phyloP scores from a whole-genome alignment of 2,329 filamentous ascomycete genomes.

The Metarhizium robertsii region DNA sequence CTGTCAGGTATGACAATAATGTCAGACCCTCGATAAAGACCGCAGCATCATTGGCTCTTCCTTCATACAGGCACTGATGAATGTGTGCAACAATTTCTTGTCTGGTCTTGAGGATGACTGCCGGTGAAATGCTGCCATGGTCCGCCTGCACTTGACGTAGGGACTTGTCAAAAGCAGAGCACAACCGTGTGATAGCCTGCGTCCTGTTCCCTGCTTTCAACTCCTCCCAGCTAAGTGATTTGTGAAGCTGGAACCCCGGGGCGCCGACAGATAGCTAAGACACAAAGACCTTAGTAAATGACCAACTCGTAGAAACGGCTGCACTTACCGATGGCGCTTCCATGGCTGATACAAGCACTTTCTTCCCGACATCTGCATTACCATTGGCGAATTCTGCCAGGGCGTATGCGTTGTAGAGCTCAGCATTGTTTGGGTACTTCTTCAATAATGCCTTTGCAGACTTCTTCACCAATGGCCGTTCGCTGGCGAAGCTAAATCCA shows the following conservation, averaged over 20 bases:
- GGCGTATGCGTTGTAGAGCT: constrained; percentile 72
- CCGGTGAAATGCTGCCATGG: constrained; percentile 16
- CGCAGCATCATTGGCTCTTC: constrained; percentile 37
- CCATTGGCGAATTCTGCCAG: constrained; percentile 56
- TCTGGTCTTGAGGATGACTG: constrained; percentile 41
- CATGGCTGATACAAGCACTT: constrained; percentile 59
- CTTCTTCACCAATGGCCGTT: constrained; percentile 51
- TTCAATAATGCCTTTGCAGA: constrained; percentile 67
- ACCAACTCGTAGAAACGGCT: background rate
- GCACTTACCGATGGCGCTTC: constrained; percentile 21
- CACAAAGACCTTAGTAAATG: background rate
- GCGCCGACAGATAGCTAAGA: constrained; percentile 11
- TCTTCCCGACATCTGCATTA: constrained; percentile 47
- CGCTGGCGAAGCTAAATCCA: constrained; percentile 52
- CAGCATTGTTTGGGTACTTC: constrained; percentile 49
- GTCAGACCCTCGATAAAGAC: constrained; percentile 52
- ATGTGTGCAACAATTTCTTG: constrained; percentile 44
- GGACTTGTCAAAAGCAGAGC: constrained; percentile 25
- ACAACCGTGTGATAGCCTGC: constrained; percentile 28
- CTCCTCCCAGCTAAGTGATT: constrained; percentile 60
- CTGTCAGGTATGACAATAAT: constrained; percentile 58
- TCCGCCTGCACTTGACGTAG: constrained; percentile 9
- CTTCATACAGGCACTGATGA: constrained; percentile 45
- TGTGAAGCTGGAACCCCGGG: constrained; percentile 37
- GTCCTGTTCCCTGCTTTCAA: constrained; percentile 31